Conservation (phyloP, 371 early-diverging fungal species). For the Catenaria anguillulae region DNA sequence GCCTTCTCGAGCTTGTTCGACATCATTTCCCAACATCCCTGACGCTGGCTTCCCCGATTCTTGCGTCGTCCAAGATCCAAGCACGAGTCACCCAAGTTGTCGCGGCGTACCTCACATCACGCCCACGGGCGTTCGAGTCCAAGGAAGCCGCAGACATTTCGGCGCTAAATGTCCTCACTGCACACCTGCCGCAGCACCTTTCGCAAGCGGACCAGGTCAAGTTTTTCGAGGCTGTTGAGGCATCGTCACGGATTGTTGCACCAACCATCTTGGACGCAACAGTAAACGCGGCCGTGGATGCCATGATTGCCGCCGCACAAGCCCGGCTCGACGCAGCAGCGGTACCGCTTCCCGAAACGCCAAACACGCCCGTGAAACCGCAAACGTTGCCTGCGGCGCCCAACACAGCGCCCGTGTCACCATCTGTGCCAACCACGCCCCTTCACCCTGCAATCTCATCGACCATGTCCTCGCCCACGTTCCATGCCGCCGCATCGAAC, state of each 20-base stretch:
- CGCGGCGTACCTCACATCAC: constrained; percentile 14
- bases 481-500: too few relatives aligned
- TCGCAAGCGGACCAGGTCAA: constrained; percentile 2
- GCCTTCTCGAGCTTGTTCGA: constrained; percentile 7
- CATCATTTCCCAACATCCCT: background rate
- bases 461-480: too few relatives aligned
- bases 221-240: constrained; percentile 2
- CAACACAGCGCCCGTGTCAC: too few relatives aligned
- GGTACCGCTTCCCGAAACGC: too few relatives aligned
- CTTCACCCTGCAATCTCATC: too few relatives aligned
- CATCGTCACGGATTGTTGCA: constrained; percentile 13
- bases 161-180: constrained; percentile 11
- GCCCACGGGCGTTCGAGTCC: background rate
- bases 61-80: background rate
- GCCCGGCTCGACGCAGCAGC: too few relatives aligned
- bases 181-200: constrained; percentile 12
- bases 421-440: too few relatives aligned
- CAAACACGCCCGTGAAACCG: background rate
- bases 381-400: too few relatives aligned
- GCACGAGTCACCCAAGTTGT: constrained; percentile 11
- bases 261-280: constrained; percentile 9
- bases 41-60: background rate
- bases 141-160: background rate
- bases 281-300: constrained; percentile 8
- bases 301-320: background rate